Evolutionary conservation across 768 basidiomycete species (phyloP).

Genomic region (Collybiopsis confluens): DNA sequence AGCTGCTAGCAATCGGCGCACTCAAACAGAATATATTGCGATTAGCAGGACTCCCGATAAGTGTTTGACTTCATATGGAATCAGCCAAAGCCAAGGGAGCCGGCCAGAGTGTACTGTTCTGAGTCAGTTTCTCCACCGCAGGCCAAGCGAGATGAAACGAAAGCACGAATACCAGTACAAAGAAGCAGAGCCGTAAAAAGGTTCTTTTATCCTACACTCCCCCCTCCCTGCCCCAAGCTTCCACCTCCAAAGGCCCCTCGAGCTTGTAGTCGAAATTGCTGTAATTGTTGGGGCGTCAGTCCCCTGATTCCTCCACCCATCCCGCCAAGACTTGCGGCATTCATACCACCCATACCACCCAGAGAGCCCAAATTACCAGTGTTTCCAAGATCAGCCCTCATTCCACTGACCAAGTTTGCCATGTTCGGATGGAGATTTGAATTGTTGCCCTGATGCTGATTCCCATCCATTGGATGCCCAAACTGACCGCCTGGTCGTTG

Average conservation of each 20-base stretch:
- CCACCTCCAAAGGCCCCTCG: neutral
- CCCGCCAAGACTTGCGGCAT: neutral
- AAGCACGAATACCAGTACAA: too few relatives aligned
- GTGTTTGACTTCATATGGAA: too few relatives aligned
- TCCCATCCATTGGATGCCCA: neutral
- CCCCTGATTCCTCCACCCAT: neutral
- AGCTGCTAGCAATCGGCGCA: too few relatives aligned
- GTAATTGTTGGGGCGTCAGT: neutral
- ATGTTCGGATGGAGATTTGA: neutral
- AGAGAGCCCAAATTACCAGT: neutral
- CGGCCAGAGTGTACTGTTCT: too few relatives aligned
- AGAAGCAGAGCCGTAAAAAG: too few relatives aligned
- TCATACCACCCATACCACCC: neutral
- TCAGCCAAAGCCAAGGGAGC: too few relatives aligned
- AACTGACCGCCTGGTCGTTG: neutral
- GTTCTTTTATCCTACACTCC: neutral
- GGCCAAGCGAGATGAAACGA: too few relatives aligned
- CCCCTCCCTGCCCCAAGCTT: neutral
- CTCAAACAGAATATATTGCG: too few relatives aligned
- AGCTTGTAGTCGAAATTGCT: neutral
- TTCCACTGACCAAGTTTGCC: neutral
- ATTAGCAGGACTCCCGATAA: too few relatives aligned
- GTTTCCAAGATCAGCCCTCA: neutral
- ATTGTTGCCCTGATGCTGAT: neutral
- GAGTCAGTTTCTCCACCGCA: too few relatives aligned